phyloP scores from a whole-genome alignment of 2,329 filamentous ascomycete genomes.

The Exophiala lecanii-corni region DNA sequence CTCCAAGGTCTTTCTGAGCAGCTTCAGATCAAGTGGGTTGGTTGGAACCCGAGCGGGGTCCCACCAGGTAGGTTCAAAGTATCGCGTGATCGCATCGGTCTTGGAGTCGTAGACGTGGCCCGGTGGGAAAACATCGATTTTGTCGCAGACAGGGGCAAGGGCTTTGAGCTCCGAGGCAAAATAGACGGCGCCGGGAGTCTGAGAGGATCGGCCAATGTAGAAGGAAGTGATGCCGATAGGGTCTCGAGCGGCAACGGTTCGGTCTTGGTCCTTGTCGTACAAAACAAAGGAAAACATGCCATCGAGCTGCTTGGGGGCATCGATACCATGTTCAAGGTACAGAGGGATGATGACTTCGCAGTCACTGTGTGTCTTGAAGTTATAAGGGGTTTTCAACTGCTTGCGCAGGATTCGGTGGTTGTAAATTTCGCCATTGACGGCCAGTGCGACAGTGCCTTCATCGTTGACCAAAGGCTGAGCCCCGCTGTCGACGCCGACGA shows the following conservation, averaged over 20 bases:
- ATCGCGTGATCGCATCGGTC: conserved; percentile 77
- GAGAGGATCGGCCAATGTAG: conserved; percentile 87
- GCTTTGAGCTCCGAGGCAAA: conserved; percentile 98
- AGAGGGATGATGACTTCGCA: conserved; percentile 98
- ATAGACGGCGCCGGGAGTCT: conserved; percentile 79
- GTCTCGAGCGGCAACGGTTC: conserved; percentile 88
- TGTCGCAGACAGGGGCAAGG: conserved; percentile 87
- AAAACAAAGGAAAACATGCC: conserved; percentile 99
- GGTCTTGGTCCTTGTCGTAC: conserved; percentile 91
- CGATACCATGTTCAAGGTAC: conserved; percentile 89
- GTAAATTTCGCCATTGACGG: conserved; percentile 99
- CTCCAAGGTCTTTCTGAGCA: conserved; percentile 77
- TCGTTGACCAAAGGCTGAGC: conserved; percentile 93
- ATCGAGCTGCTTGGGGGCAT: conserved; percentile 89
- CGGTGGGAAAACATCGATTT: conserved; percentile 88
- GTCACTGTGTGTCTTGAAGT: conserved; percentile 98
- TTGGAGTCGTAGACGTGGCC: conserved; percentile 95
- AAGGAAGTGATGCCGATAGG: conserved; percentile 96
- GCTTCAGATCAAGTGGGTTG: conserved; percentile 75
- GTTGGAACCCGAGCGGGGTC: conserved; percentile 74
- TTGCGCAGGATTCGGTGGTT: conserved; percentile 97
- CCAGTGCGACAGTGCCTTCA: conserved; percentile 80
- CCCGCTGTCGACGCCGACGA: conserved; percentile 94
- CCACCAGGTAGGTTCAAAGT: conserved; percentile 92
- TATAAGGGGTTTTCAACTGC: conserved; percentile 73